Evolutionary conservation across 306 rosid genomes (phyloP), one percentile per base, ranked within the genome.

Genomic region (Prunus mira): DNA sequence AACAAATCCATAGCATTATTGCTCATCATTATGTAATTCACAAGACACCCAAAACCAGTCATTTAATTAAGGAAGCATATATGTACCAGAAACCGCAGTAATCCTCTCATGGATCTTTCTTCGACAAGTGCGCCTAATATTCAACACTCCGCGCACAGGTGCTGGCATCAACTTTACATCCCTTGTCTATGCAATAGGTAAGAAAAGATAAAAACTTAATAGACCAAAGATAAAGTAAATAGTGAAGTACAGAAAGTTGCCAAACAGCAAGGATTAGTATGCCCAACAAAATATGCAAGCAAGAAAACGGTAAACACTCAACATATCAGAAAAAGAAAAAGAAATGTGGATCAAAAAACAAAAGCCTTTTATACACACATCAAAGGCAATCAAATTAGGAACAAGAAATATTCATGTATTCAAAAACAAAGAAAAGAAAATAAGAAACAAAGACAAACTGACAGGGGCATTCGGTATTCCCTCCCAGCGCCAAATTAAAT

Each of bases 51-150:
- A 72, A 73, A 77, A 61, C 78, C 45, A 77, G 32, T 49, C 41
- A 69, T 20, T 0, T n/a, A 19, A 28, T 28, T 45, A 81, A 61
- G 30, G 18, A 78, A 74, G 58, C 57, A 81, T n/a, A 56, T n/a
- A 62, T 69, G 18, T 89, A 95, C 99, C 99, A 74, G 92, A 88
- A 63, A 92, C 83, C 4, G 95, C 97, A 22, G 84, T 78, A 80
- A 95, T 86, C 85, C 99, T 90, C 72, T 95, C 93, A 25, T 88
- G 91, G 67, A 95, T 95, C 80, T 80, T 92, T 83, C 76, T 92
- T 66, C 99, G 88, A 69, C 93, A 92, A 7, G 88, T 89, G 30
- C 97, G 91, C 55, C 97, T 83, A 75, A 88, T 79, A 65, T 49
- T 79, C 75, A 92, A 69, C 38, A 69, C 74, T 79, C 88, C 93